Percentiles rank a stretch among this genome's conserved stretches.
phyloP scores from a whole-genome alignment of 1,139 yeast species.

The Yamadazyma pseudoaaseri region DNA sequence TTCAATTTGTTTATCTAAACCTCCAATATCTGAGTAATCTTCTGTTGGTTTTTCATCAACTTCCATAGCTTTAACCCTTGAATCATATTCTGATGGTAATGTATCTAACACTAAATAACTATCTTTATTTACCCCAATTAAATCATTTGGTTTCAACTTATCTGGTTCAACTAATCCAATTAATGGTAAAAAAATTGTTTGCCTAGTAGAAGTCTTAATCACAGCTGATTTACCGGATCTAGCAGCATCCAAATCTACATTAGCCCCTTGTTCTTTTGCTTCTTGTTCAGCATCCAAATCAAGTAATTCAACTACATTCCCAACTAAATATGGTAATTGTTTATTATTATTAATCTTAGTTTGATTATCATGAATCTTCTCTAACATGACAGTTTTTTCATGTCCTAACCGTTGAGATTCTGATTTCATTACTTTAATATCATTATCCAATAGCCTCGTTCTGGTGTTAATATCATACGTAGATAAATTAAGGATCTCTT shows the following conservation, averaged over 20 bases:
- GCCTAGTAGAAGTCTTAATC: constrained; percentile 94
- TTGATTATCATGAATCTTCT: constrained; percentile 91
- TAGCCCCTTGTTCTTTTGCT: constrained; percentile 90
- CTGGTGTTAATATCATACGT: constrained; percentile 85
- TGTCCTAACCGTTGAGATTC: constrained; percentile 89
- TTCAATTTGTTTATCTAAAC: constrained; percentile 95
- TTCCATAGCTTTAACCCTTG: constrained; percentile 98
- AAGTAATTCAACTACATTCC: constrained; percentile 94
- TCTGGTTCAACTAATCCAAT: constrained; percentile 93
- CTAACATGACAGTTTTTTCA: constrained; percentile 90
- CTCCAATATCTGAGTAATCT: constrained; percentile 96
- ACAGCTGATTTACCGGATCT: constrained; percentile 97
- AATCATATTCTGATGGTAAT: constrained; percentile 94
- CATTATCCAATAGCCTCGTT: constrained; percentile 80
- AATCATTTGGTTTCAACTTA: constrained; percentile 87
- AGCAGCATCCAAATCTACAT: constrained; percentile 88
- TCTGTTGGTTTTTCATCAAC: constrained; percentile 98
- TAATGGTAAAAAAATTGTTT: constrained; percentile 93
- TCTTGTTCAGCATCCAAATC: constrained; percentile 88
- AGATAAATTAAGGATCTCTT: constrained; percentile 75
- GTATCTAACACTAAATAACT: constrained; percentile 92
- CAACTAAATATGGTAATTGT: constrained; percentile 94
- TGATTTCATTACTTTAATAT: constrained; percentile 91
- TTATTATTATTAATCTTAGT: constrained; percentile 95
- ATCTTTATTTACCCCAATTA: constrained; percentile 97